Percentiles rank a stretch among this genome's conserved stretches.
phyloP scores from a whole-genome alignment of 345 rosid species.

The Syzygium grande region DNA sequence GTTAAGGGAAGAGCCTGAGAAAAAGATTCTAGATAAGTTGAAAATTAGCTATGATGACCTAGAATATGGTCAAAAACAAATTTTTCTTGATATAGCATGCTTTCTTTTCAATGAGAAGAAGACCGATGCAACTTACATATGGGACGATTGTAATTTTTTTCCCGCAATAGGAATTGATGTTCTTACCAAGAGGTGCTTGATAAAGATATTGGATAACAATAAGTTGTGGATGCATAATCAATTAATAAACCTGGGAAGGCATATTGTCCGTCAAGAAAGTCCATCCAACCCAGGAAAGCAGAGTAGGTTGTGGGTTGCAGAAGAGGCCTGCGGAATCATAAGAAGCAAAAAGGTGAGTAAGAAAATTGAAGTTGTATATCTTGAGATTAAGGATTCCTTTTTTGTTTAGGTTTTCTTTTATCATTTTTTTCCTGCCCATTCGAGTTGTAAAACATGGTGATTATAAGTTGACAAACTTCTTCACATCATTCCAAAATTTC shows the following conservation, averaged over 20 bases:
- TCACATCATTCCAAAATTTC: too few species aligned
- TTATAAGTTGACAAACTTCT: neutral
- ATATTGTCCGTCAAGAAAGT: neutral
- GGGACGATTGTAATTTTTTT: neutral
- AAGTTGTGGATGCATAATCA: neutral
- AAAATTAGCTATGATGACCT: neutral
- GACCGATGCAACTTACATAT: neutral
- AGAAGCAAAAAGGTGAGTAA: neutral
- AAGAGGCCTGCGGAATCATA: neutral
- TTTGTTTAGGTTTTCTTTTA: too few species aligned
- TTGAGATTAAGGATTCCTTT: neutral
- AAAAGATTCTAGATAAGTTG: neutral
- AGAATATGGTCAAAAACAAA: neutral
- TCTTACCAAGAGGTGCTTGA: neutral
- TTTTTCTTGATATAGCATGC: slow-evolving; percentile 5
- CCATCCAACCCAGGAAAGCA: neutral
- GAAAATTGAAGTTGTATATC: neutral
- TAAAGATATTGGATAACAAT: neutral
- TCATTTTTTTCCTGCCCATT: neutral
- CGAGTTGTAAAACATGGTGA: neutral
- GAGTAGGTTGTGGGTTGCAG: neutral
- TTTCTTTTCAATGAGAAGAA: neutral
- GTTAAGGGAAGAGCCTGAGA: neutral
- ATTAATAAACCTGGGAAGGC: neutral
- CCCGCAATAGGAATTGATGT: neutral